Conservation (phyloP, 352 stramenopile genomes). For the Phytophthora litchii region DNA sequence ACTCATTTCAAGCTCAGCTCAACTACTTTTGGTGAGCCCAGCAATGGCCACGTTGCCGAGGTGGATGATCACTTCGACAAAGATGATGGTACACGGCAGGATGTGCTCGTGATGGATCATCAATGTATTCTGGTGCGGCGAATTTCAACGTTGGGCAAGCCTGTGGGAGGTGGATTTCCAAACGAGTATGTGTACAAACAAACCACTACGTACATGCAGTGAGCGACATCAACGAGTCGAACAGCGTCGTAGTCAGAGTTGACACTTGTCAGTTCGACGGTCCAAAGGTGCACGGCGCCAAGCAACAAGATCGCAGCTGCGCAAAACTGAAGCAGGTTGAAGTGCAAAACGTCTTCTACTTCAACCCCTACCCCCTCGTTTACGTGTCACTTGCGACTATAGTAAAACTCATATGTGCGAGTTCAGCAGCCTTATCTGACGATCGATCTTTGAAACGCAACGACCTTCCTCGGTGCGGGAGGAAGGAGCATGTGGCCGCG, state of each 20-base stretch:
- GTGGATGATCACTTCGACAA: constrained; percentile 3
- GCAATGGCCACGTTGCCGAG: constrained; percentile 2
- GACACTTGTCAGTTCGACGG: not conserved
- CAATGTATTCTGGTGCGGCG: constrained; percentile 1
- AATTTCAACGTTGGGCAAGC: not conserved
- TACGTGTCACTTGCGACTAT: constrained; percentile 31
- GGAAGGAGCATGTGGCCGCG: constrained; percentile 19
- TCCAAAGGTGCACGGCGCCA: not conserved
- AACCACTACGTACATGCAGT: too few relatives aligned
- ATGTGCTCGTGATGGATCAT: not conserved
- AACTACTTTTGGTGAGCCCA: not conserved
- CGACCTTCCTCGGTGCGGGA: constrained; percentile 17
- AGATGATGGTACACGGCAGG: constrained; percentile 5
- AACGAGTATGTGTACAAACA: too few relatives aligned
- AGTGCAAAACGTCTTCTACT: constrained; percentile 21
- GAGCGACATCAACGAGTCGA: not conserved
- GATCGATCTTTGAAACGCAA: constrained; percentile 31
- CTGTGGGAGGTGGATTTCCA: too few relatives aligned
- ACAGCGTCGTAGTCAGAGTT: constrained; percentile 1
- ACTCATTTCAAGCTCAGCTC: too few relatives aligned
- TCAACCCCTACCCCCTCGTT: constrained; percentile 32
- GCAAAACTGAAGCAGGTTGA: constrained; percentile 23
- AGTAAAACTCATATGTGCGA: constrained; percentile 25
- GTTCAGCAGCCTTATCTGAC: constrained; percentile 31
- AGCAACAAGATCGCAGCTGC: constrained; percentile 5